These are phyloP conservation scores for Neonothopanus nambi DNA, from an alignment of 1,284 basidiomycete species.

Conservation along the genomic window DNA sequence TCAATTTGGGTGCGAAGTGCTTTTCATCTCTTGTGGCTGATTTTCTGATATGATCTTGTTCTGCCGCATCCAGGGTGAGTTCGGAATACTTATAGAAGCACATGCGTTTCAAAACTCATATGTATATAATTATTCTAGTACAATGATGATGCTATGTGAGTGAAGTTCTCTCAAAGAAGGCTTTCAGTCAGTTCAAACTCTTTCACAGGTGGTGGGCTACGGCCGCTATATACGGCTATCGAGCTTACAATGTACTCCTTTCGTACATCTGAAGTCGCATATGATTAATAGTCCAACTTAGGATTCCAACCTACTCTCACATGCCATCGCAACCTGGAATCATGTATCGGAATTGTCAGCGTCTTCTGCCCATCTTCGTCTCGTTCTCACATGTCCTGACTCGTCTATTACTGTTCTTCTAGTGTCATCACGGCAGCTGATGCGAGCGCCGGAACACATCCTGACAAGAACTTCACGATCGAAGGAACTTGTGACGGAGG, in stretches of 20 bases:
- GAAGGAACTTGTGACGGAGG: slow-evolving; percentile 42
- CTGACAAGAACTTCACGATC: slow-evolving; percentile 41
- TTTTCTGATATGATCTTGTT: too few species aligned
- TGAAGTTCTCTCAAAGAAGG: neutral
- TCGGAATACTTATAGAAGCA: too few species aligned
- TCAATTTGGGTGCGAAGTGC: slow-evolving; percentile 34
- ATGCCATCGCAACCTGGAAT: slow-evolving; percentile 50
- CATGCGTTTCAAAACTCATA: too few species aligned
- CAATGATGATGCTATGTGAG: slow-evolving; percentile 48
- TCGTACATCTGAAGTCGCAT: neutral
- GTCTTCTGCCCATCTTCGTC: neutral
- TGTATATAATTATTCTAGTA: slow-evolving; percentile 21
- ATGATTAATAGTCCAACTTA: neutral
- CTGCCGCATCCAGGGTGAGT: too few species aligned
- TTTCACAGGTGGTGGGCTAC: slow-evolving; percentile 49
- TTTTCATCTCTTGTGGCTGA: slow-evolving; percentile 4
- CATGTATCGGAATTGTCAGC: slow-evolving; percentile 46
- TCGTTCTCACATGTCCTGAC: neutral
- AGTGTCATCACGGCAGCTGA: slow-evolving; percentile 43
- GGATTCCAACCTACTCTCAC: slow-evolving; percentile 38
- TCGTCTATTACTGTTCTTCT: neutral
- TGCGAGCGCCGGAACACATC: slow-evolving; percentile 34
- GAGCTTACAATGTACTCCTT: slow-evolving; percentile 36
- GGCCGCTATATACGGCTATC: slow-evolving; percentile 48
- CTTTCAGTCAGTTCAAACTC: neutral